Conservation (phyloP, 225 moss, liverwort and hornwort species). For the Physcomitrium patens region DNA sequence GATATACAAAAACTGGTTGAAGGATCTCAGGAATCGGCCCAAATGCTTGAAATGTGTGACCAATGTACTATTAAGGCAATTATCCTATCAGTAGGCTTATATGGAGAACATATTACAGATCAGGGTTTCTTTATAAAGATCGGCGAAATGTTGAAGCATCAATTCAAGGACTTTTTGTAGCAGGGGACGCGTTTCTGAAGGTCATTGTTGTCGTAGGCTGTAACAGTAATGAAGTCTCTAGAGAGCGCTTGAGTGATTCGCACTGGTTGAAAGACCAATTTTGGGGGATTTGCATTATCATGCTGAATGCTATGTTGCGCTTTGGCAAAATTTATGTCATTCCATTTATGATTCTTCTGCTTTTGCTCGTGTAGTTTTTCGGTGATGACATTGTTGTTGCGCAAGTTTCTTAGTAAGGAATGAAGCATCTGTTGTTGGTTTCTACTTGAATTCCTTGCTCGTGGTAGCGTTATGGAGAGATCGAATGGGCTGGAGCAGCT, state of each 20-base stretch:
- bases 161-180: not conserved
- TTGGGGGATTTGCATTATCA: slow-evolving; percentile 5
- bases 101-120: not conserved
- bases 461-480: no score
- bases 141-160: not conserved
- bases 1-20: no score
- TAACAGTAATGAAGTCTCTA: not conserved
- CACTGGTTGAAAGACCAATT: not conserved
- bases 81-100: not conserved
- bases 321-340: not conserved
- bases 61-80: not conserved
- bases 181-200: not conserved
- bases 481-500: no score
- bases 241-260: not conserved
- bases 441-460: no score
- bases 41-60: slow-evolving; percentile 8
- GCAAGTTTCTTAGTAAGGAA: no score
- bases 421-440: no score
- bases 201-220: not conserved
- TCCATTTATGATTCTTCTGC: not conserved
- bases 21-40: not conserved
- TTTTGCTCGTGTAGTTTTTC: not conserved
- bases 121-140: not conserved
- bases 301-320: not conserved
- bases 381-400: not conserved